Evolutionary conservation across 148 eudicot genomes (phyloP).

Genomic region (Nyssa sinensis): DNA sequence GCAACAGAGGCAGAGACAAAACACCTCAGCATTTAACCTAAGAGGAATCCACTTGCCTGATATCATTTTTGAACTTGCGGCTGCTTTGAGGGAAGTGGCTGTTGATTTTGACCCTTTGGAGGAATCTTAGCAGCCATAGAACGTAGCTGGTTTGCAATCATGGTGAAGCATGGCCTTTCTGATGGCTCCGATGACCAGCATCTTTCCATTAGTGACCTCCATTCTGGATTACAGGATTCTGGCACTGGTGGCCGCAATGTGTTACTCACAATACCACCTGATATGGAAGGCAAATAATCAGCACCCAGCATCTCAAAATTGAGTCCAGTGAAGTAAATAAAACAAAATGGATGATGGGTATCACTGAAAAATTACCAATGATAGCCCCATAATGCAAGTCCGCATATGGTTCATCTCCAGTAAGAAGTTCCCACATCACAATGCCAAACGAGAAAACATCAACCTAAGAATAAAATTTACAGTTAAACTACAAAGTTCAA

Average conservation of each 20-base stretch:
- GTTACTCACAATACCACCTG: slow-evolving; percentile 95
- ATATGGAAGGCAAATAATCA: not conserved
- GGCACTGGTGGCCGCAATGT: slow-evolving; percentile 84
- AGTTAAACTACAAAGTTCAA: not conserved
- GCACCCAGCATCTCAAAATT: not conserved
- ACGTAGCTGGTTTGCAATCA: slow-evolving; percentile 69
- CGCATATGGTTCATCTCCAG: slow-evolving; percentile 92
- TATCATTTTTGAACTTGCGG: slow-evolving; percentile 26
- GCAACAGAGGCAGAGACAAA: not conserved
- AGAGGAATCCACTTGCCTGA: not conserved
- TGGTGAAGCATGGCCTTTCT: slow-evolving; percentile 79
- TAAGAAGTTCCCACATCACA: slow-evolving; percentile 95
- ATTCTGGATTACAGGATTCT: slow-evolving; percentile 69
- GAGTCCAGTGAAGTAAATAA: not conserved
- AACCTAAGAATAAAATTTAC: slow-evolving; percentile 42
- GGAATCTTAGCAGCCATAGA: slow-evolving; percentile 65
- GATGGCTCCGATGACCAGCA: slow-evolving; percentile 91
- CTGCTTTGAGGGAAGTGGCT: slow-evolving; percentile 18
- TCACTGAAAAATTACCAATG: slow-evolving; percentile 46
- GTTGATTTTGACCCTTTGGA: slow-evolving; percentile 51
- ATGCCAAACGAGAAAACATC: slow-evolving; percentile 96
- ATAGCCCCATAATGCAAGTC: slow-evolving; percentile 92
- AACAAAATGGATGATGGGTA: not conserved
- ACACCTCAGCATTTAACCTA: not conserved
- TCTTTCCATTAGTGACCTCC: slow-evolving; percentile 88